A percentile compares a stretch with the other conserved stretches of the same genome.
Evolutionary conservation across 1,139 yeast species (phyloP).

Genomic region (Yamadazyma blattariae): DNA sequence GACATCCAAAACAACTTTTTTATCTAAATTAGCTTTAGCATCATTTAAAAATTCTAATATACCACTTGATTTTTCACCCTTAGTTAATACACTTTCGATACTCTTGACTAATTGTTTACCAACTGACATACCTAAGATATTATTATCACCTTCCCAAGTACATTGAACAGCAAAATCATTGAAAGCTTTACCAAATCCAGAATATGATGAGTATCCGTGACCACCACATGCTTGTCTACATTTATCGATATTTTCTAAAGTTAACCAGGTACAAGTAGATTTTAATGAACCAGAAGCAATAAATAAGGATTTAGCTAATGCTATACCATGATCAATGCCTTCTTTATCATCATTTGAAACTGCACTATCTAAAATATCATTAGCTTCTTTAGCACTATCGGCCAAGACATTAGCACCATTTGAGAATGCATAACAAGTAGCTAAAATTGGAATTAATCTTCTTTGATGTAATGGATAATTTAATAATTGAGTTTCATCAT

Average conservation of each 20-base stretch:
- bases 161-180: conserved; percentile 52
- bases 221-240: conserved; percentile 54
- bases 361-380: conserved; percentile 56
- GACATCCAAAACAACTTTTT: conserved; percentile 23
- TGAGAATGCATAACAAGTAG: conserved; percentile 74
- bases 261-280: conserved; percentile 49
- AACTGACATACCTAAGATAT: conserved; percentile 44
- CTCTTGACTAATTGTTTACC: conserved; percentile 47
- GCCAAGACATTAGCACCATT: conserved; percentile 68
- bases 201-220: conserved; percentile 48
- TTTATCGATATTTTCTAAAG: conserved; percentile 45
- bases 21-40: conserved; percentile 27
- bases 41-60: conserved; percentile 37
- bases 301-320: conserved; percentile 41
- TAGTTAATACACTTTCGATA: conserved; percentile 32
- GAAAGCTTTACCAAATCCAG: conserved; percentile 47
- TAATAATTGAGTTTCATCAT: conserved; percentile 60
- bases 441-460: conserved; percentile 76
- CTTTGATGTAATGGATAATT: conserved; percentile 87
- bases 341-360: conserved; percentile 41
- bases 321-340: conserved; percentile 36
- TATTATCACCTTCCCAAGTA: conserved; percentile 56
- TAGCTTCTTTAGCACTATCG: conserved; percentile 40
- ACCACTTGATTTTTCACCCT: conserved; percentile 33
- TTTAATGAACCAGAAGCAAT: conserved; percentile 49